Percentiles rank a stretch among this genome's conserved stretches.
These are phyloP conservation scores for Colletotrichum theobromicola DNA, from an alignment of 2,329 filamentous ascomycete genomes.

Conservation along the genomic window DNA sequence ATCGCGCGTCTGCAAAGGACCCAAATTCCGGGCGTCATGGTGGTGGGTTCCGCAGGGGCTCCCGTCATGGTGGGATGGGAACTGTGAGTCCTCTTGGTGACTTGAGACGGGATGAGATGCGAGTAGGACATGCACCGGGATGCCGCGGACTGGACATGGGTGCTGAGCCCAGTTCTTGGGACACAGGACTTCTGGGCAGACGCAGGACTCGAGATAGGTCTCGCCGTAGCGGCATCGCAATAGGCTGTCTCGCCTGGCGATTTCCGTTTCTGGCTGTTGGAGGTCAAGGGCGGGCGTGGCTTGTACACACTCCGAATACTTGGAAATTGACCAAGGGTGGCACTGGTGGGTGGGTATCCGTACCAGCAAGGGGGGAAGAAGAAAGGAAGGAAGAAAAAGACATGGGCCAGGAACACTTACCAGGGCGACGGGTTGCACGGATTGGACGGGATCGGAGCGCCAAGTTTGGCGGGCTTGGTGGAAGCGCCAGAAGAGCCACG, in stretches of 20 bases:
- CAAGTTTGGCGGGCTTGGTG: not conserved
- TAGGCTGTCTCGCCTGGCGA: constrained; percentile 1
- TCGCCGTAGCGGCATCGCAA: not conserved
- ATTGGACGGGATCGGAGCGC: constrained; percentile 4
- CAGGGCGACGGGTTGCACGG: constrained; percentile 13
- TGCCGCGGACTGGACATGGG: not conserved
- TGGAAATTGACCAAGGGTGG: not conserved
- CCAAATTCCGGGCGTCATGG: not conserved
- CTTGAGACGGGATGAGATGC: constrained; percentile 1
- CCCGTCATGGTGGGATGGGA: constrained; percentile 1
- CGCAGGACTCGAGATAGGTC: not conserved
- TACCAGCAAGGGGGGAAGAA: not conserved
- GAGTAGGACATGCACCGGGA: not conserved
- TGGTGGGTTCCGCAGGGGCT: not conserved
- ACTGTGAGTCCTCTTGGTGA: not conserved
- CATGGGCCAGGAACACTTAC: not conserved
- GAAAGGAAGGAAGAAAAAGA: not conserved
- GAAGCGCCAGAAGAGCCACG: not conserved
- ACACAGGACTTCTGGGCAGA: not conserved
- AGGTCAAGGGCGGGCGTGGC: constrained; percentile 7
- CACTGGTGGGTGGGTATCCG: not conserved
- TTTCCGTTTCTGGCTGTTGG: constrained; percentile 5
- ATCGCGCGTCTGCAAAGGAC: not conserved
- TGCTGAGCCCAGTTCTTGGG: not conserved
- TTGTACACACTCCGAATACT: constrained; percentile 5